Evolutionary conservation across 192 early-diverging fungal species (phyloP).

Genomic region (Mortierella antarctica): DNA sequence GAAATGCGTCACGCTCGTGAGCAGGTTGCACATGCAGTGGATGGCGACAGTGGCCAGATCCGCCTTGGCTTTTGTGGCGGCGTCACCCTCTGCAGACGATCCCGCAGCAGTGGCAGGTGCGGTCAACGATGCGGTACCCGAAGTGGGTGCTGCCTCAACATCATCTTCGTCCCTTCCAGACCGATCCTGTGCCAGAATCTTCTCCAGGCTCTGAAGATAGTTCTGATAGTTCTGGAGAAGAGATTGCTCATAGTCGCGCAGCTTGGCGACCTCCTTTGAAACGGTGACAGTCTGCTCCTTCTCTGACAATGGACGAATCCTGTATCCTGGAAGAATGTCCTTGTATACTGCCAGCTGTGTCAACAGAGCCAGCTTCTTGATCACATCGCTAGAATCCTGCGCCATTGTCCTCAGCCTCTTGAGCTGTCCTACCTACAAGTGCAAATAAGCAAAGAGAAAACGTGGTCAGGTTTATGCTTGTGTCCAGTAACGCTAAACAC

Average conservation of each 20-base stretch:
- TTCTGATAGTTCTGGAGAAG: constrained; percentile 86
- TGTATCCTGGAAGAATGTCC: constrained; percentile 96
- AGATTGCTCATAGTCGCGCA: constrained; percentile 87
- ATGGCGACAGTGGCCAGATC: constrained; percentile 70
- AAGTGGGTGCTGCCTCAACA: neutral
- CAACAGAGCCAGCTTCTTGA: constrained; percentile 82
- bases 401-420: constrained; percentile 76
- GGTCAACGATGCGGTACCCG: constrained; percentile 25
- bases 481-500: neutral
- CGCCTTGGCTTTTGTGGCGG: constrained; percentile 30
- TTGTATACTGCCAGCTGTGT: constrained; percentile 94
- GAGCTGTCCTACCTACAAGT: constrained; percentile 67
- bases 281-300: constrained; percentile 82
- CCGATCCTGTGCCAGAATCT: constrained; percentile 36
- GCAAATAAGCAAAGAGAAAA: neutral
- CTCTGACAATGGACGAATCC: constrained; percentile 88
- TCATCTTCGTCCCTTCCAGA: constrained; percentile 45
- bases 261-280: constrained; percentile 89
- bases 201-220: constrained; percentile 84
- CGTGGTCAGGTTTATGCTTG: neutral
- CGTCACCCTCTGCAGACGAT: constrained; percentile 19
- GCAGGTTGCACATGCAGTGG: constrained; percentile 85
- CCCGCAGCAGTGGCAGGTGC: constrained; percentile 22
- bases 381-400: constrained; percentile 67
- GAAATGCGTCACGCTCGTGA: constrained; percentile 89